Evolutionary conservation across 108 stramenopile genomes (phyloP).

Genomic region (Aurantiochytrium sp.): DNA sequence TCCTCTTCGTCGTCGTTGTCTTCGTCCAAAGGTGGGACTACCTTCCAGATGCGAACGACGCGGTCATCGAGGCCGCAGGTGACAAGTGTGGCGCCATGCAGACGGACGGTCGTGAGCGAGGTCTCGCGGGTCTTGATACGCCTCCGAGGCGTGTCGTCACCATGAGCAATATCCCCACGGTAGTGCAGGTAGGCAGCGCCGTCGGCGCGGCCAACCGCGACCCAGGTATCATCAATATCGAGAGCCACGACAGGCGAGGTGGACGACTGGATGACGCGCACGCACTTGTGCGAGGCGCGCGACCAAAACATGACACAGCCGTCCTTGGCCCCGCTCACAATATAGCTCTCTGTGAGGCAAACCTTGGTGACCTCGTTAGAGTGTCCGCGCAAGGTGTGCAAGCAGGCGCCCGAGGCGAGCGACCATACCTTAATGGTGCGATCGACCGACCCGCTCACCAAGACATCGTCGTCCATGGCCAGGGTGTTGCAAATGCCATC

Average conservation of each 20-base stretch:
- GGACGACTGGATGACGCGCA: neutral
- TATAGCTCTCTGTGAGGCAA: neutral
- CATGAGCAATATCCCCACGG: too few species aligned
- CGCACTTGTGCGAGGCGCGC: neutral
- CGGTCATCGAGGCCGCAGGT: too few species aligned
- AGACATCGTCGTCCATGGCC: neutral
- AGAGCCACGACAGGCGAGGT: neutral
- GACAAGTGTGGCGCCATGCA: too few species aligned
- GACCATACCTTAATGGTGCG: neutral
- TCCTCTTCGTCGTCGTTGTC: too few species aligned
- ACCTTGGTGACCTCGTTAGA: conserved; percentile 43
- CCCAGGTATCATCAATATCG: neutral
- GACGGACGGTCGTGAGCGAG: too few species aligned
- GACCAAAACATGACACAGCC: neutral
- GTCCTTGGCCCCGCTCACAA: neutral
- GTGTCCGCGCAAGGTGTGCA: conserved; percentile 59
- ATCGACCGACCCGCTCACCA: neutral
- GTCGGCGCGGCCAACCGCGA: neutral
- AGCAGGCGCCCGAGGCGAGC: neutral
- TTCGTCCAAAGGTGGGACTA: too few species aligned
- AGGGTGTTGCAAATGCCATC: neutral
- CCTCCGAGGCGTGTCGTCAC: too few species aligned
- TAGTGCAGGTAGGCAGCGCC: too few species aligned
- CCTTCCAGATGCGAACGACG: too few species aligned
- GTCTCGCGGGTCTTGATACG: too few species aligned